Conservation (phyloP, 2,329 filamentous ascomycete genomes). For the Rutstroemia sp. region DNA sequence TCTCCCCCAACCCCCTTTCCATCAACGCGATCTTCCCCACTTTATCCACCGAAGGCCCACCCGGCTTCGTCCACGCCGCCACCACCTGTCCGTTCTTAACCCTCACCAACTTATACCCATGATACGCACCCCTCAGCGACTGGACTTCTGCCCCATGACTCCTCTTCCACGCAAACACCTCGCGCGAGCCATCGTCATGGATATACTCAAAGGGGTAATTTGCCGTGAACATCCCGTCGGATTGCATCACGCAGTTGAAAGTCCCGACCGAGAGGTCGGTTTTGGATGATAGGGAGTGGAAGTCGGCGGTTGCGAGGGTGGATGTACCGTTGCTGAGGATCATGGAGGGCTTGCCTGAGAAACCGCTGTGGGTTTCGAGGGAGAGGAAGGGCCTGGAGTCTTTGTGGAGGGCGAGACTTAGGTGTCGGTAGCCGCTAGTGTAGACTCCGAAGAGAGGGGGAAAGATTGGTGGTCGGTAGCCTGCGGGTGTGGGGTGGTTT, state of each 20-base stretch:
- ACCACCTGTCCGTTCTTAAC: not conserved
- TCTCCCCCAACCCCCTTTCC: slow-evolving; percentile 6
- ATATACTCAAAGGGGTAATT: not conserved
- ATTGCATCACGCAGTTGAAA: not conserved
- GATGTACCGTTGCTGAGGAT: not conserved
- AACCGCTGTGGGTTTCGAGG: not conserved
- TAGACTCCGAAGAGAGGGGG: slow-evolving; percentile 3
- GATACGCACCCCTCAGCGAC: not conserved
- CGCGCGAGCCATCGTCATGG: not conserved
- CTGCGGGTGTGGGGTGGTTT: not conserved
- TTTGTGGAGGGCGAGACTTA: not conserved
- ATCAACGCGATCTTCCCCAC: slow-evolving; percentile 2
- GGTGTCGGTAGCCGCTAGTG: not conserved
- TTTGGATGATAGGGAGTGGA: not conserved
- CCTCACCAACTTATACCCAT: not conserved
- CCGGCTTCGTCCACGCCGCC: not conserved
- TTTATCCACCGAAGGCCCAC: not conserved
- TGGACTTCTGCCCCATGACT: not conserved
- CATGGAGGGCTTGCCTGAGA: not conserved
- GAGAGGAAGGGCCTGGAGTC: not conserved
- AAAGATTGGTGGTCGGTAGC: not conserved
- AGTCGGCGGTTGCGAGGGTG: not conserved
- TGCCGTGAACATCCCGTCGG: not conserved
- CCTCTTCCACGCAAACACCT: not conserved
- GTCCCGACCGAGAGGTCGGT: not conserved